These are phyloP conservation scores for Talaromyces thailandensis DNA, from an alignment of 495 filamentous ascomycete genomes.

Conservation along the genomic window DNA sequence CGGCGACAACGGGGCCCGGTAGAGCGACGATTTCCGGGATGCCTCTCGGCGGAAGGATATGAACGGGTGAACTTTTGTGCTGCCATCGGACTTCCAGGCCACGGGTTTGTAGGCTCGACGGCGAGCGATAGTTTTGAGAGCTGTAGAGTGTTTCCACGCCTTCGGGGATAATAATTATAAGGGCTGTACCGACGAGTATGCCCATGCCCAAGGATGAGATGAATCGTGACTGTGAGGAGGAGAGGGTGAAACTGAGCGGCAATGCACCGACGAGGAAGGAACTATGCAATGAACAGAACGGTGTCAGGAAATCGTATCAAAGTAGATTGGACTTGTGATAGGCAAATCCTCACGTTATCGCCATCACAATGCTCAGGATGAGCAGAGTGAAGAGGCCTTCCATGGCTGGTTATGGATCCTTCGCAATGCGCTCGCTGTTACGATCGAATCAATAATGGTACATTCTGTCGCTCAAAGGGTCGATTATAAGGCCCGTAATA, in stretches of 20 bases:
- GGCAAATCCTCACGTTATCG: constrained; percentile 60
- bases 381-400: constrained; percentile 84
- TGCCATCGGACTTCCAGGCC: constrained; percentile 21
- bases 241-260: constrained; percentile 81
- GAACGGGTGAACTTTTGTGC: constrained; percentile 16
- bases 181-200: constrained; percentile 84
- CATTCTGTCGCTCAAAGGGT: background rate
- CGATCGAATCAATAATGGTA: background rate
- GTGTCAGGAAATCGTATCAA: constrained; percentile 8
- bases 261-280: constrained; percentile 93
- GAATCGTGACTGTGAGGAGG: constrained; percentile 78
- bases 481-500: background rate
- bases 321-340: constrained; percentile 10
- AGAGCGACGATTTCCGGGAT: constrained; percentile 9
- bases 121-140: constrained; percentile 26
- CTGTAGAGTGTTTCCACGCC: constrained; percentile 87
- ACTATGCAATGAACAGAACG: constrained; percentile 40
- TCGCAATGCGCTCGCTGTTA: constrained; percentile 1
- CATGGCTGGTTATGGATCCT: constrained; percentile 27
- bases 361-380: constrained; percentile 84
- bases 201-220: constrained; percentile 92
- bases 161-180: constrained; percentile 97
- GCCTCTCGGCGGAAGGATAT: constrained; percentile 7
- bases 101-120: constrained; percentile 24
- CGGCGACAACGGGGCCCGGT: constrained; percentile 16